These are phyloP conservation scores for Pyracantha coccinea DNA, from an alignment of 331 rosid species.

Conservation along the genomic window DNA sequence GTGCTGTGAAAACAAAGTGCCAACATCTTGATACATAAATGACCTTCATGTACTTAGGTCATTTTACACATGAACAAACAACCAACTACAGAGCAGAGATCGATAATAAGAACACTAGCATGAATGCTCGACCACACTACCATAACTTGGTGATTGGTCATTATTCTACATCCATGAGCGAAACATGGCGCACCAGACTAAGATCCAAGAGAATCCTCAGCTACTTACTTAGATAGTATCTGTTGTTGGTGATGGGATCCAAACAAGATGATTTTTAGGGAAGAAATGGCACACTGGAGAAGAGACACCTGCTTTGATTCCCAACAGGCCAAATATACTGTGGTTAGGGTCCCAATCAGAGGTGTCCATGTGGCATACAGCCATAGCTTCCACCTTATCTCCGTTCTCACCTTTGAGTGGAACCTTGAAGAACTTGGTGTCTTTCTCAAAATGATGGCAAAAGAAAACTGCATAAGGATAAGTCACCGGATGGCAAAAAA, in stretches of 20 bases:
- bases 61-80: too few relatives aligned
- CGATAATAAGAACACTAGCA: too few relatives aligned
- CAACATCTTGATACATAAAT: too few relatives aligned
- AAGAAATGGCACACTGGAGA: slow-evolving; percentile 54
- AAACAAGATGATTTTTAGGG: slow-evolving; percentile 42
- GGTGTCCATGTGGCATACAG: slow-evolving; percentile 52
- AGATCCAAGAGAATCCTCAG: too few relatives aligned
- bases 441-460: slow-evolving; percentile 42
- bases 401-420: slow-evolving; percentile 30
- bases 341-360: slow-evolving; percentile 41
- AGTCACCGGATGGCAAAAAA: slow-evolving; percentile 46
- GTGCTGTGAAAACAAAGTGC: too few relatives aligned
- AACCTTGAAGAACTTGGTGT: slow-evolving; percentile 42
- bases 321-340: slow-evolving; percentile 21
- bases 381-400: slow-evolving; percentile 36
- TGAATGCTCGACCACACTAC: too few relatives aligned
- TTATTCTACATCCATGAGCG: too few relatives aligned
- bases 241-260: slow-evolving; percentile 34
- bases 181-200: too few relatives aligned
- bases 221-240: slow-evolving; percentile 17
- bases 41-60: too few relatives aligned
- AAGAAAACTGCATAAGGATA: slow-evolving; percentile 45
- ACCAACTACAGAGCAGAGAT: too few relatives aligned
- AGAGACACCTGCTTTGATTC: slow-evolving; percentile 26
- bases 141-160: too few relatives aligned